Evolutionary conservation across 345 rosid species (phyloP), one percentile per base, ranked within the genome.

Genomic region (Turnera subulata): DNA sequence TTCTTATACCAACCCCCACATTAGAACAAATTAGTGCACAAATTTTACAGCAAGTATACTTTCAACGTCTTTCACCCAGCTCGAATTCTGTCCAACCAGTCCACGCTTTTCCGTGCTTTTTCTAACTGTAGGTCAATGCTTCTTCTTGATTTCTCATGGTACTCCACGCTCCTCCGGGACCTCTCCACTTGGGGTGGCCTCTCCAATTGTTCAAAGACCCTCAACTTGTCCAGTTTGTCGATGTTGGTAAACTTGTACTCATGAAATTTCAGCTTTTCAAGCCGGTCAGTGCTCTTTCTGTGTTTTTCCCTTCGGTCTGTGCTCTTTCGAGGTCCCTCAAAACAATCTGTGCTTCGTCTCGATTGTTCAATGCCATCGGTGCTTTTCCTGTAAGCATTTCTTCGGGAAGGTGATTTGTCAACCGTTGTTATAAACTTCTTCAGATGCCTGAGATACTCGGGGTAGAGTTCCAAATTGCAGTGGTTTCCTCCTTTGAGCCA

Each of bases 401-500:
- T 78, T 54, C 64, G 78, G 0, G 78, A 76, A n/a, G 93, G 73
- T 6, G 91, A 77, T 73, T 78, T 92, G 67, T 89, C 95, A n/a
- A 92, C 82, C n/a, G 86, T 74, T 22, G 75, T 56, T 13, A 92
- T 67, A 56, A 92, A 92, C 74, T 92, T 92, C 84, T 80, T 92
- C 20, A 92, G 91, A 80, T 92, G 97, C 74, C 84, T 76, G 59
- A 80, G 77, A 73, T 92, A 89, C 46, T 89, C 96, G 0, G 98
- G 98, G 58, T 67, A 84, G 56, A 78, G 77, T 65, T 92, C 98
- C 72, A 89, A 68, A 59, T 89, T 79, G 54, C 98, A 86, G 77
- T 92, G 98, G 50, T 82, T 86, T 40, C 98, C 98, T 17, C 91
- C 96, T 76, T 78, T 80, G 63, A 89, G 70, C 98, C 98, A 92